Base-by-base conservation (phyloP, 495 filamentous ascomycete genomes). In the Penicillium tannophilum region DNA sequence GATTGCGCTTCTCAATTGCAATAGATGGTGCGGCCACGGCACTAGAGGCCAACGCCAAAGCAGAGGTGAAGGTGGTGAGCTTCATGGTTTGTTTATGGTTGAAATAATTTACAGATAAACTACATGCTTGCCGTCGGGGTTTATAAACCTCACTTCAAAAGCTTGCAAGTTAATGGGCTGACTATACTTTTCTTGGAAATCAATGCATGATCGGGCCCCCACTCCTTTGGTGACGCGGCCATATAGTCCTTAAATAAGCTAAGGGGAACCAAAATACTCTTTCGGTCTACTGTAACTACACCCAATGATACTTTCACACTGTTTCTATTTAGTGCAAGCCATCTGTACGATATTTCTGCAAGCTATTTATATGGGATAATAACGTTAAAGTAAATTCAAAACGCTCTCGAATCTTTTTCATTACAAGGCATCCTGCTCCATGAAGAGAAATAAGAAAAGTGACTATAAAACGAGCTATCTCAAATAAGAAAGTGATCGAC, bases 1-100 rank as follows among this genome's bases (percentile, higher is more conserved):
- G 64, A 43, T 59, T 59, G 39, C 65, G 65, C 48, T 61, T 68
- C 33, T 56, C 44, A 4, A 65, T 48, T 24, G 45, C 31, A 4
- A 45, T 28, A 7, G 50, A 43, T 3, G 56, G 55, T 7, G 48
- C 43, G 7, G 57, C 43, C 5, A 61, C 23, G 11, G 50, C 49
- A 12, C 36, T 23, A n/a, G 57, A 56, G 16, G 58, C 46, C 0
- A 61, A 39, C 28, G 58, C 39, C 36, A 68, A 19, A 41, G 45
- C 35, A 17, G 49, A 46, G 7, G 58, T 14, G 12, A 63, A 20
- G 1, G 45, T 19, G 16, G 17, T 50, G n/a, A 58, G 17, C 35
- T 61, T 65, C 65, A 66, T 68, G 12, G 20, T 24, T 46, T 36
- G 6, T 42, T 51, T 47, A 41, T 11, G 6, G 10, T 46, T 6